Conservation (phyloP, 2,329 filamentous ascomycete genomes). For the Sporothrix variecibatus region DNA sequence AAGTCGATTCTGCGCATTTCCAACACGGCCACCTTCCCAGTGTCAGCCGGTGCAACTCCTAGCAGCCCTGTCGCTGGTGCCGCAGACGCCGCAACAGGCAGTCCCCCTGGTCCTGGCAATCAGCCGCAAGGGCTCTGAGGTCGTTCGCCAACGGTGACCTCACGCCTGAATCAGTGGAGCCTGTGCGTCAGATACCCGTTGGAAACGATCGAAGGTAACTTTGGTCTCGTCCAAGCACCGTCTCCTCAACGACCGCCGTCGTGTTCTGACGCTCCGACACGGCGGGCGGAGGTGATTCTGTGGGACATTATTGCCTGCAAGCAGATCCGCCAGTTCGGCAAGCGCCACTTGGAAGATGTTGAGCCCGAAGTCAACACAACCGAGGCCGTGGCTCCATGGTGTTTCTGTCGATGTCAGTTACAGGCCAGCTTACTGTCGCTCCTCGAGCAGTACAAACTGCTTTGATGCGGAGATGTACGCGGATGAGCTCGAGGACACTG, state of each 20-base stretch:
- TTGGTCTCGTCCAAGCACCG: constrained; percentile 90
- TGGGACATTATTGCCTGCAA: constrained; percentile 95
- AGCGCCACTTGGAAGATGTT: constrained; percentile 90
- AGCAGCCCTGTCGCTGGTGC: constrained; percentile 33
- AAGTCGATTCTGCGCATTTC: constrained; percentile 81
- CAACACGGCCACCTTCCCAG: constrained; percentile 74
- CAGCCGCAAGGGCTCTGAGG: constrained; percentile 59
- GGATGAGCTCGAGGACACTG: constrained; percentile 65
- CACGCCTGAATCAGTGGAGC: constrained; percentile 53
- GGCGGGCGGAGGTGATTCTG: constrained; percentile 88
- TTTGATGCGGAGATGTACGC: constrained; percentile 98
- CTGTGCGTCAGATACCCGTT: constrained; percentile 69
- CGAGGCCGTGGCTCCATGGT: constrained; percentile 94
- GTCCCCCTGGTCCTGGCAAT: constrained; percentile 19
- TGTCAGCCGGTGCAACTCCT: constrained; percentile 48
- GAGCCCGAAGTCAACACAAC: constrained; percentile 81
- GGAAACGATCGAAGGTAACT: constrained; percentile 90
- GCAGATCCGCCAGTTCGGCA: constrained; percentile 89
- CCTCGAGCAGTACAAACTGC: constrained; percentile 90
- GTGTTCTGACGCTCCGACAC: constrained; percentile 89
- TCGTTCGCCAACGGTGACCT: constrained; percentile 44
- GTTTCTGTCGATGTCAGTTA: constrained; percentile 91
- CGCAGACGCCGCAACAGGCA: not conserved
- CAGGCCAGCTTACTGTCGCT: constrained; percentile 88
- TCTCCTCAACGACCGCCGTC: constrained; percentile 84